Conservation (phyloP, 106 monocot genomes). For the Phalaenopsis aphrodite region DNA sequence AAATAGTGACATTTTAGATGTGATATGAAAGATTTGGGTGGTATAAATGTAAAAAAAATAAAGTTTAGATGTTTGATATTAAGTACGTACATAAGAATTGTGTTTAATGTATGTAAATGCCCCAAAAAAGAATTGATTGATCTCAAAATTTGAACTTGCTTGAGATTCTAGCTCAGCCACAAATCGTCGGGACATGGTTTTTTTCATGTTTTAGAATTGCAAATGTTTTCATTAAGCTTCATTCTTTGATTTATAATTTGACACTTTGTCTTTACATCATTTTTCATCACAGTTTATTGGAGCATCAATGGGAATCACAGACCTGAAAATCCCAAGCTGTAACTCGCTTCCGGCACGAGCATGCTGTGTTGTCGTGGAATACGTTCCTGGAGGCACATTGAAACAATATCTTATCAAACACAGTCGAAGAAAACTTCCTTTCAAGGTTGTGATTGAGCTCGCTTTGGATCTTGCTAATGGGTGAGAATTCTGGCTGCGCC, state of each 20-base stretch:
- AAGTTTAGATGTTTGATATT: too few species aligned
- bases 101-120: too few species aligned
- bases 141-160: background rate
- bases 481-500: constrained; percentile 14
- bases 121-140: background rate
- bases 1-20: too few species aligned
- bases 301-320: constrained; percentile 71
- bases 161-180: background rate
- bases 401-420: constrained; percentile 84
- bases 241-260: background rate
- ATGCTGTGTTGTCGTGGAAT: constrained; percentile 90
- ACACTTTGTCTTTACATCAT: background rate
- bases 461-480: constrained; percentile 76
- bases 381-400: constrained; percentile 70
- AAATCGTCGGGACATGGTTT: background rate
- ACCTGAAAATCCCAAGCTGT: constrained; percentile 38
- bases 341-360: constrained; percentile 49
- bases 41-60: too few species aligned
- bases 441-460: constrained; percentile 66
- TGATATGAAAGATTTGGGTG: too few species aligned
- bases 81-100: too few species aligned
- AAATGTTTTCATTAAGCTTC: background rate
- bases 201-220: background rate
- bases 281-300: constrained; percentile 55
- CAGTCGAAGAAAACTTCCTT: constrained; percentile 48